These are phyloP conservation scores for Cytospora paraplurivora DNA, from an alignment of 2,329 filamentous ascomycete genomes.

Conservation along the genomic window DNA sequence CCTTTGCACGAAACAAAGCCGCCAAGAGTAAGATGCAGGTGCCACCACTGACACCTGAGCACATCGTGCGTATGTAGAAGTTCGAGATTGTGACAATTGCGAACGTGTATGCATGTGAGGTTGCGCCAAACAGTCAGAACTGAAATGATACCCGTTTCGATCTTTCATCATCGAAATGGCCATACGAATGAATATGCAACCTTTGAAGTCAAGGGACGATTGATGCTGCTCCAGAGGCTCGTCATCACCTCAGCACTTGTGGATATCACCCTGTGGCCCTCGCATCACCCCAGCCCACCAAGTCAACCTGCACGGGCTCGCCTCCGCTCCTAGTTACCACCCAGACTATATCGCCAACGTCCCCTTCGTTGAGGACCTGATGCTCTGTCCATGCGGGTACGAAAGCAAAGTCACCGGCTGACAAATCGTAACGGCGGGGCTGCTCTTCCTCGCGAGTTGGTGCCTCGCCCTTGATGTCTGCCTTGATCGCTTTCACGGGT, in stretches of 20 bases:
- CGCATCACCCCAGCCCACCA: conserved; percentile 62
- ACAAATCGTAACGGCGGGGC: conserved; percentile 57
- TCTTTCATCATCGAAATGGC: not conserved
- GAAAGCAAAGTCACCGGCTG: conserved; percentile 68
- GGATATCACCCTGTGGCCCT: conserved; percentile 5
- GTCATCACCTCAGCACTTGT: not conserved
- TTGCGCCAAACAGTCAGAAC: no score
- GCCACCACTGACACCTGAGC: no score
- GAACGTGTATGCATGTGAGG: no score
- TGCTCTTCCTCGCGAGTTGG: conserved; percentile 46
- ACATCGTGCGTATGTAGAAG: no score
- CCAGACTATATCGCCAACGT: conserved; percentile 59
- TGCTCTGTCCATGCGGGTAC: conserved; percentile 72
- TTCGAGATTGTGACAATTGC: no score
- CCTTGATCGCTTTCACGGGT: conserved; percentile 22
- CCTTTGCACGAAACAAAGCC: no score
- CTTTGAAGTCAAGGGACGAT: not conserved
- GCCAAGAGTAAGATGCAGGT: no score
- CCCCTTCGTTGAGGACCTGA: conserved; percentile 65
- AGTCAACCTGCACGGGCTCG: conserved; percentile 61
- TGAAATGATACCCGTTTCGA: no score
- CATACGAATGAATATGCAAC: not conserved
- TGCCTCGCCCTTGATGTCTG: conserved; percentile 23
- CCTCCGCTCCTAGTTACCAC: conserved; percentile 65
- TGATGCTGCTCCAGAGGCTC: not conserved